Evolutionary conservation across 495 filamentous ascomycete genomes (phyloP).

Genomic region (Penicillium atrosanguineum): DNA sequence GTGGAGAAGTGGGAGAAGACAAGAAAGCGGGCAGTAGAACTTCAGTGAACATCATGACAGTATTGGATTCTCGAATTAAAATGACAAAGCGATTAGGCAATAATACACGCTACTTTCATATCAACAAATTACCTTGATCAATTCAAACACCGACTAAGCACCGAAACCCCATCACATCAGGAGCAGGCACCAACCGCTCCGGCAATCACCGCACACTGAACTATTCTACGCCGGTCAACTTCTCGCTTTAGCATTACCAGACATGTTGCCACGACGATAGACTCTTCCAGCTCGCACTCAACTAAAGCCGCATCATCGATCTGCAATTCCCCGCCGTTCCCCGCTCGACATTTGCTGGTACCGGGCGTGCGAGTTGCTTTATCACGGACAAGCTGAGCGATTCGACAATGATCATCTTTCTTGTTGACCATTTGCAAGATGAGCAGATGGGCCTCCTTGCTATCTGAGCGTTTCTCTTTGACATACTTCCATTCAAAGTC

Average conservation of each 20-base stretch:
- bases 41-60: too few relatives aligned
- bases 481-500: slow-evolving; percentile 52
- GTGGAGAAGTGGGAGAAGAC: too few relatives aligned
- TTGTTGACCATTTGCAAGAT: slow-evolving; percentile 26
- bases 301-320: slow-evolving; percentile 34
- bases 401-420: slow-evolving; percentile 7
- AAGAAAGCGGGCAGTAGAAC: too few relatives aligned
- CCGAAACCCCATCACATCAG: too few relatives aligned
- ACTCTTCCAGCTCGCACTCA: slow-evolving; percentile 27
- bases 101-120: too few relatives aligned
- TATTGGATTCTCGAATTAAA: too few relatives aligned
- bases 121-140: too few relatives aligned
- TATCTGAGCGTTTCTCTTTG: slow-evolving; percentile 28
- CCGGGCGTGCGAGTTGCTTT: slow-evolving; percentile 41
- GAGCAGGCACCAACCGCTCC: slow-evolving; percentile 20
- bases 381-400: slow-evolving; percentile 48
- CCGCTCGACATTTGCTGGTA: slow-evolving; percentile 37
- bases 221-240: slow-evolving; percentile 49
- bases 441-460: slow-evolving; percentile 30
- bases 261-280: slow-evolving; percentile 50
- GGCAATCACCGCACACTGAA: slow-evolving; percentile 43
- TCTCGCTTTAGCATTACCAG: slow-evolving; percentile 59
- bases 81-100: too few relatives aligned
- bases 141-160: too few relatives aligned
- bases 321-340: slow-evolving; percentile 52